Conservation (phyloP, 192 early-diverging fungal genomes). For the Backusella luteola region DNA sequence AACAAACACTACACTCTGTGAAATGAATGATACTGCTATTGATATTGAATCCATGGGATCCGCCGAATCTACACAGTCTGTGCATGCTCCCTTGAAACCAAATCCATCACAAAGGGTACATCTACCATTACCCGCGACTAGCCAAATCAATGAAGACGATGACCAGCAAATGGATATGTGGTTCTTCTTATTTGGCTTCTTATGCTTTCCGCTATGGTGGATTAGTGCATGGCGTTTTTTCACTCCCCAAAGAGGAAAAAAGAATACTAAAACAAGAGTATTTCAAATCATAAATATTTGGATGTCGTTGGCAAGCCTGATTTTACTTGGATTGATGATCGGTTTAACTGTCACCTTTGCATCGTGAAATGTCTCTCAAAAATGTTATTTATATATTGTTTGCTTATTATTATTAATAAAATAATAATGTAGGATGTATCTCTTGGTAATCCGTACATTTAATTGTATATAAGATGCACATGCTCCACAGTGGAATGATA, state of each 20-base stretch:
- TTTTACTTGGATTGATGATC: neutral
- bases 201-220: conserved; percentile 25
- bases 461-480: neutral
- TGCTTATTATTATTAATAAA: neutral
- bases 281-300: conserved; percentile 6
- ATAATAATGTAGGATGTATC: neutral
- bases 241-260: neutral
- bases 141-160: neutral
- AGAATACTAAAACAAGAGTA: neutral
- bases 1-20: neutral
- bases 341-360: neutral
- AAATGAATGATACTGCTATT: no score
- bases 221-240: conserved; percentile 14
- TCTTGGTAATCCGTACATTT: neutral
- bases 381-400: neutral
- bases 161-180: neutral
- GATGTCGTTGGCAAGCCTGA: conserved; percentile 3
- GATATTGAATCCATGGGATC: neutral
- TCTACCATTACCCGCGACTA: neutral
- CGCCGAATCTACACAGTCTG: neutral
- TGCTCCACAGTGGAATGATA: no score
- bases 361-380: neutral
- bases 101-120: neutral
- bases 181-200: conserved; percentile 26
- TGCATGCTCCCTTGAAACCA: neutral